Evolutionary conservation across 2,329 filamentous ascomycete species (phyloP), one percentile per base, ranked within the genome.

Genomic region (Sporothrix luriei): DNA sequence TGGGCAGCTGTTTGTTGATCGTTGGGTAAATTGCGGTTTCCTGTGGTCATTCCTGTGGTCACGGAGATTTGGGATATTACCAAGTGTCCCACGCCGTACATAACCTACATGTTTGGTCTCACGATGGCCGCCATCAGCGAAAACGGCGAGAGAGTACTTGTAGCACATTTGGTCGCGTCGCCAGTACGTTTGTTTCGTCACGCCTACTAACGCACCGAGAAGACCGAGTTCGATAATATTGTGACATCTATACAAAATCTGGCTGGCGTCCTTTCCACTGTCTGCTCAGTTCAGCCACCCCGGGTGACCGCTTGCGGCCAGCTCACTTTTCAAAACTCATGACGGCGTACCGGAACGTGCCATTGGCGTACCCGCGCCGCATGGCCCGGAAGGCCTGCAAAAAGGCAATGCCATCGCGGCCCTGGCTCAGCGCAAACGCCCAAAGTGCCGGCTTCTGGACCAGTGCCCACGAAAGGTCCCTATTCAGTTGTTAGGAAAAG

Each of bases 401-500:
- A 73, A 88, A 88, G 4, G 86, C 85, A 54, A 88, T 82, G 2
- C 85, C 86, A 72, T 88, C 86, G 65, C 86, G 78, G 13, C 86
- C 86, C 73, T 88, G 86, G 26, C 84, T 84, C 54, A 88, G 82
- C 4, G 86, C 86, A 72, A 88, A 87, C 0, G 85, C 84, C 86
- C 86, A 88, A 9, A 88, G 80, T 2, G 85, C 83, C 0, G 86
- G 86, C 33, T 84, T 87, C 71, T 87, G 85, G 19, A 88, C 82
- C 11, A 88, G 78, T 9, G 81, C 80, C 86, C 86, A 88, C 19
- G 85, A 86, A n/a, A 88, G 87, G 73, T 88, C 86, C 86, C 85
- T 88, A 9, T 33, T 33, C 59, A 1, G 4, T 55, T 43, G 46
- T 64, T 55, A 57, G 26, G 2, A n/a, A 59, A 9, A 7, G 24